A percentile compares a stretch with the other conserved stretches of the same genome.
These are phyloP conservation scores for Capsicum pubescens DNA, from an alignment of 257 asterid species.

Conservation along the genomic window DNA sequence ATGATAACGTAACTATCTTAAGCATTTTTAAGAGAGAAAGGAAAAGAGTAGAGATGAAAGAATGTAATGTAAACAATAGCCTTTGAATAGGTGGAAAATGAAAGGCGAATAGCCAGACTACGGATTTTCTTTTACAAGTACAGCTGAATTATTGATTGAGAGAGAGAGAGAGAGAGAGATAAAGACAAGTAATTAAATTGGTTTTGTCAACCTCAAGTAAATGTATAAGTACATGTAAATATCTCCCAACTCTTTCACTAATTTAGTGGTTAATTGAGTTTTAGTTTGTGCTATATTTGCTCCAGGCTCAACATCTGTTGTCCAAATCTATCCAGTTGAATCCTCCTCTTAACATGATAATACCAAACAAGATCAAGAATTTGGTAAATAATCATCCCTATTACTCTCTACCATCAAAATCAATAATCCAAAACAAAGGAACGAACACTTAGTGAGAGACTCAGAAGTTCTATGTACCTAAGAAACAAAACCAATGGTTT, in stretches of 20 bases:
- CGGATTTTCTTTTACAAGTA: conserved; percentile 12
- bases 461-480: neutral
- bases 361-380: neutral
- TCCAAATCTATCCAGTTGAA: conserved; percentile 11
- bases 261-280: conserved; percentile 14
- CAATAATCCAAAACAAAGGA: conserved; percentile 13
- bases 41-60: neutral
- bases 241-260: neutral
- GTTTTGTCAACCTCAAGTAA: conserved; percentile 6
- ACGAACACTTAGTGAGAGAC: neutral
- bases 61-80: neutral
- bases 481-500: neutral
- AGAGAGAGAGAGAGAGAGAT: neutral
- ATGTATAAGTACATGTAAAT: neutral
- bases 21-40: neutral
- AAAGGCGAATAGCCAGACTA: neutral
- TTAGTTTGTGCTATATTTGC: neutral
- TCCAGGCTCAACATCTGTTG: conserved; percentile 19
- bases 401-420: neutral
- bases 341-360: neutral
- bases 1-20: conserved; percentile 15
- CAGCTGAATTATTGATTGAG: neutral
- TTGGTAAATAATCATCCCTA: conserved; percentile 9
- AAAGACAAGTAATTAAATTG: neutral
- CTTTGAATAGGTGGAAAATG: conserved; percentile 8